These are phyloP conservation scores for Volvox africanus DNA, from an alignment of 139 green algal genomes.

Conservation along the genomic window DNA sequence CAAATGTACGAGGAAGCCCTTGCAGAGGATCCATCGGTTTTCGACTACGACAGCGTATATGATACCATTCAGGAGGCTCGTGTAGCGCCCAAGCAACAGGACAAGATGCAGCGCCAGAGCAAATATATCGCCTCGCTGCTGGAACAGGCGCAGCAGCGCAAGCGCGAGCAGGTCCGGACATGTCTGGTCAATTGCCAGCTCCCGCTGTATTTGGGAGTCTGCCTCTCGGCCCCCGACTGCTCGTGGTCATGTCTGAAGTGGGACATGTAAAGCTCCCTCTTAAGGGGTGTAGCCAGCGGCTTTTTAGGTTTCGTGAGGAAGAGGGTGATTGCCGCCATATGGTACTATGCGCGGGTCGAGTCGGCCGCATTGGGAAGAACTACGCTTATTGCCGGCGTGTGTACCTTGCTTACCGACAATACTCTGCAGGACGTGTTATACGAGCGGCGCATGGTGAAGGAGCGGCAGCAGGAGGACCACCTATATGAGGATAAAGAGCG, in stretches of 20 bases:
- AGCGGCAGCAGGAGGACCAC: constrained; percentile 89
- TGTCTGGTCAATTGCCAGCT: no score
- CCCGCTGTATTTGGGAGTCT: no score
- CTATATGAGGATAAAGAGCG: constrained; percentile 94
- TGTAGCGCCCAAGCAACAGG: constrained; percentile 69
- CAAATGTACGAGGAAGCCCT: constrained; percentile 86
- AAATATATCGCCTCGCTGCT: constrained; percentile 64
- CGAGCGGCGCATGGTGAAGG: constrained; percentile 73
- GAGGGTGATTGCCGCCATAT: no score
- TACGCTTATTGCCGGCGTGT: no score
- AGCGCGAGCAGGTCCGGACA: constrained; percentile 79
- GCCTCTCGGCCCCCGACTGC: no score
- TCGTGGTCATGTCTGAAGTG: no score
- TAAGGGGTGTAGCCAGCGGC: no score
- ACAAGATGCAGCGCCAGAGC: constrained; percentile 72
- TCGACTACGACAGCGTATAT: constrained; percentile 95
- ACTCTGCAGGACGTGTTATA: constrained; percentile 51
- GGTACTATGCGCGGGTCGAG: no score
- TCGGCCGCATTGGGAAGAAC: no score
- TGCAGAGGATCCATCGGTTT: constrained; percentile 89
- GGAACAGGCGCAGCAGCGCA: constrained; percentile 86
- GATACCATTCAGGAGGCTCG: constrained; percentile 84
- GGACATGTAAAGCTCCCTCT: no score
- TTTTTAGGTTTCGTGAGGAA: no score
- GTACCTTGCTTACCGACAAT: no score